Percentiles rank a stretch among this genome's conserved stretches.
Evolutionary conservation across 371 early-diverging fungal species (phyloP).

Genomic region (Mortierella sp.): DNA sequence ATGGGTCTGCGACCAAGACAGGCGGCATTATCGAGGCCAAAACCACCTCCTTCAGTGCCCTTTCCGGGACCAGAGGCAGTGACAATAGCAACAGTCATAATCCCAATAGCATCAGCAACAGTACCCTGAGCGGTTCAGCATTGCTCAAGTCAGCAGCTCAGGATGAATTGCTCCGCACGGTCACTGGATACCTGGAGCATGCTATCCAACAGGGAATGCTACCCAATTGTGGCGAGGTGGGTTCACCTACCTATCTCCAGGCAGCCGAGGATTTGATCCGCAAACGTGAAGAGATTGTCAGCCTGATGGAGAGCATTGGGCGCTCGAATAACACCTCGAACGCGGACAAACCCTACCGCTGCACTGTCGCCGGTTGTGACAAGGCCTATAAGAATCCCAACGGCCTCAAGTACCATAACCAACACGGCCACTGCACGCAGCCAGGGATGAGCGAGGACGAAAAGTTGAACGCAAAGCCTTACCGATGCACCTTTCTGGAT

Average conservation of each 20-base stretch:
- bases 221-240: conserved; percentile 39
- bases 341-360: conserved; percentile 82
- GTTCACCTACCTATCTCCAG: conserved; percentile 27
- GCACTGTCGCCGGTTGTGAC: conserved; percentile 85
- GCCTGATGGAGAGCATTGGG: conserved; percentile 46
- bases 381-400: conserved; percentile 98
- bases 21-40: background rate
- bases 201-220: conserved; percentile 47
- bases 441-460: conserved; percentile 60
- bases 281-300: conserved; percentile 46
- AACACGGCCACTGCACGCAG: conserved; percentile 81
- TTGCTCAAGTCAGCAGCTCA: conserved; percentile 12
- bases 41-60: background rate
- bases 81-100: background rate
- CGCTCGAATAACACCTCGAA: conserved; percentile 37
- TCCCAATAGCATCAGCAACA: background rate
- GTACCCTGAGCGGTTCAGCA: background rate
- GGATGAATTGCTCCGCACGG: conserved; percentile 42
- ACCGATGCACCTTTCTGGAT: conserved; percentile 82
- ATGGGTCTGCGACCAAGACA: conserved; percentile 7
- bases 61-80: background rate
- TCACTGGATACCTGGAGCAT: conserved; percentile 42
- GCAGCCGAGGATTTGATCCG: conserved; percentile 45
- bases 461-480: conserved; percentile 78
- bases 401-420: conserved; percentile 96